Percentiles rank a stretch among this genome's conserved stretches.
These are phyloP conservation scores for Apophysomyces elegans DNA, from an alignment of 371 early-diverging fungal genomes.

Conservation along the genomic window DNA sequence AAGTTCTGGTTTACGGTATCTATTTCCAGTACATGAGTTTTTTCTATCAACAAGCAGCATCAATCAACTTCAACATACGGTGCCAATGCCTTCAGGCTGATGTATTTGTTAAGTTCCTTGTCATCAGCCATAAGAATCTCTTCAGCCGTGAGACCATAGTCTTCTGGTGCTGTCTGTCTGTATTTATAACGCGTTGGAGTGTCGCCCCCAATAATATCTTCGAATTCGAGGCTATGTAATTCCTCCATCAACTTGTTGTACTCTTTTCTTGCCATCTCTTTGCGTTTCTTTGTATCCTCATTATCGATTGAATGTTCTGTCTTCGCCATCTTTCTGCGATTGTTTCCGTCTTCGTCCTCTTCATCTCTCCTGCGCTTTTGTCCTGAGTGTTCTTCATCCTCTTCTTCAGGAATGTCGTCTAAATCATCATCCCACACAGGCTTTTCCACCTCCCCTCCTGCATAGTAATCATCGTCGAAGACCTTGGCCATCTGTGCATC, in stretches of 20 bases:
- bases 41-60: neutral
- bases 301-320: slow-evolving; percentile 25
- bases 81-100: slow-evolving; percentile 87
- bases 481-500: slow-evolving; percentile 82
- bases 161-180: slow-evolving; percentile 71
- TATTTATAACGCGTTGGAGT: slow-evolving; percentile 92
- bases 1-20: slow-evolving; percentile 17
- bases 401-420: slow-evolving; percentile 66
- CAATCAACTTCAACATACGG: slow-evolving; percentile 63
- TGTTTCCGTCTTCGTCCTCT: slow-evolving; percentile 40
- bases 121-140: slow-evolving; percentile 94
- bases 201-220: slow-evolving; percentile 92
- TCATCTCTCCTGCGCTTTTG: slow-evolving; percentile 35
- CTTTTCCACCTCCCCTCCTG: slow-evolving; percentile 59
- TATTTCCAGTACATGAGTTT: neutral
- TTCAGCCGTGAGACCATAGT: slow-evolving; percentile 77
- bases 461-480: slow-evolving; percentile 79
- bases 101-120: slow-evolving; percentile 79
- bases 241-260: slow-evolving; percentile 80
- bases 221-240: slow-evolving; percentile 90
- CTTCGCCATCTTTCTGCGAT: slow-evolving; percentile 21
- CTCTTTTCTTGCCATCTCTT: slow-evolving; percentile 28
- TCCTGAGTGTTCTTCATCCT: slow-evolving; percentile 55
- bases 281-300: slow-evolving; percentile 34
- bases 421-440: slow-evolving; percentile 90